Percentiles rank a stretch among this genome's conserved stretches.
These are phyloP conservation scores for Umbelopsis sp. DNA, from an alignment of 192 early-diverging fungal genomes.

Conservation along the genomic window DNA sequence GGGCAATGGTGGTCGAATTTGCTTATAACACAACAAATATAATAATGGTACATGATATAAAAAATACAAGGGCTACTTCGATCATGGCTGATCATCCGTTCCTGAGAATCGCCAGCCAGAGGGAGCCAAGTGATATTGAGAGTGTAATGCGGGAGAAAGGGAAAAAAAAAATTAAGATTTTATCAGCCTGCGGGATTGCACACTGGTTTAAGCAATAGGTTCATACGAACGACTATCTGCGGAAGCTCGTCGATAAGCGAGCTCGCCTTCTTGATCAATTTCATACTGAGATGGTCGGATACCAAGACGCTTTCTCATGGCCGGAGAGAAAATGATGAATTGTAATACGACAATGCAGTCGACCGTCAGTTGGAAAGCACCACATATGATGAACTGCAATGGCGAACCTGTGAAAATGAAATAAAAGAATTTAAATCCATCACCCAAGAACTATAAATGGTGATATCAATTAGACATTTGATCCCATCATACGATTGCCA, in stretches of 20 bases:
- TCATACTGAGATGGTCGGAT: conserved; percentile 8
- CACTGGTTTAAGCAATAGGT: not conserved
- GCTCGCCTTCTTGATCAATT: conserved; percentile 9
- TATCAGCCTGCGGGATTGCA: not conserved
- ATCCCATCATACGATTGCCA: not conserved
- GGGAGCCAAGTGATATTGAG: no score
- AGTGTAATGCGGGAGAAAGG: no score
- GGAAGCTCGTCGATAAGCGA: not conserved
- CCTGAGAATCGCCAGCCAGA: no score
- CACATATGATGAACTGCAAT: conserved; percentile 57
- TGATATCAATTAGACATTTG: not conserved
- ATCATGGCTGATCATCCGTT: no score
- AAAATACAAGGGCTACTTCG: no score
- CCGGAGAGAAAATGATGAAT: conserved; percentile 49
- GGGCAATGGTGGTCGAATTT: no score
- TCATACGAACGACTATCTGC: conserved; percentile 5
- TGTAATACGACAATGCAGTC: conserved; percentile 52
- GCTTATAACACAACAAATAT: no score
- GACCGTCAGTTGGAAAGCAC: conserved; percentile 53
- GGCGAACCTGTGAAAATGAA: conserved; percentile 51
- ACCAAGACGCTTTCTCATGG: conserved; percentile 11
- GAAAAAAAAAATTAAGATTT: no score
- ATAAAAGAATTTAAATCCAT: conserved; percentile 60
- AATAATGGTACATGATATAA: no score
- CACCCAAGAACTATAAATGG: conserved; percentile 51